Evolutionary conservation across 208 protist genomes (phyloP).

Genomic region (Porcisia deanei): DNA sequence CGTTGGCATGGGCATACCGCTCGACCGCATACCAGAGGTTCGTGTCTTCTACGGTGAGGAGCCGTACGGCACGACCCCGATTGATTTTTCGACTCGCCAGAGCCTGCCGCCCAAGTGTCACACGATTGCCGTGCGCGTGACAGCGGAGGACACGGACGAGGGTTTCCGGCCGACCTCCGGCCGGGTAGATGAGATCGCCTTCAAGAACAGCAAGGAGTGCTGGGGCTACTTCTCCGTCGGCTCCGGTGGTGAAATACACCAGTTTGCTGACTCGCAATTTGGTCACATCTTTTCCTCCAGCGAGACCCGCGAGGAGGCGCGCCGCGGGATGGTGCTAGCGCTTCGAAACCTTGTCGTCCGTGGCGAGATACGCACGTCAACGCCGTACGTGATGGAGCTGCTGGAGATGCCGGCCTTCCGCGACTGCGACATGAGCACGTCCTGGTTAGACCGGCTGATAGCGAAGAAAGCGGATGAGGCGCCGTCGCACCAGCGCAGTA

Average conservation of each 20-base stretch:
- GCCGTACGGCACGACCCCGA: slow-evolving; percentile 56
- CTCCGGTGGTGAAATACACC: slow-evolving; percentile 88
- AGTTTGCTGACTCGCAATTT: slow-evolving; percentile 97
- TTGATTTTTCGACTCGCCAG: slow-evolving; percentile 89
- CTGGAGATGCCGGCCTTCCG: slow-evolving; percentile 85
- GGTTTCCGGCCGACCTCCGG: slow-evolving; percentile 97
- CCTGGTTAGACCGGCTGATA: slow-evolving; percentile 90
- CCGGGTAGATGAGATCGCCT: slow-evolving; percentile 94
- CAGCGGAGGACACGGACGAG: slow-evolving; percentile 97
- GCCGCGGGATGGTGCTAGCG: slow-evolving; percentile 91
- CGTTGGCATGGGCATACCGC: slow-evolving; percentile 97
- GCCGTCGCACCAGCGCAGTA: slow-evolving; percentile 51
- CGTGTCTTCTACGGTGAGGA: slow-evolving; percentile 92
- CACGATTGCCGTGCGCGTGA: slow-evolving; percentile 97
- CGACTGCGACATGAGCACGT: slow-evolving; percentile 77
- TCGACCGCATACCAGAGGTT: slow-evolving; percentile 96
- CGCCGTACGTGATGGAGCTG: slow-evolving; percentile 93
- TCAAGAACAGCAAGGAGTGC: slow-evolving; percentile 95
- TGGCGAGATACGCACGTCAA: slow-evolving; percentile 96
- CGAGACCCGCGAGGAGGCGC: slow-evolving; percentile 92
- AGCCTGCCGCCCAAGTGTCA: slow-evolving; percentile 81
- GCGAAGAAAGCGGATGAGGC: slow-evolving; percentile 48
- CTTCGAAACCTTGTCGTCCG: slow-evolving; percentile 95
- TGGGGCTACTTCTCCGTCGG: slow-evolving; percentile 98
- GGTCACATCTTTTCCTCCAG: slow-evolving; percentile 97